These are phyloP conservation scores for Geosmithia flava DNA, from an alignment of 2,329 filamentous ascomycete genomes.

Conservation along the genomic window DNA sequence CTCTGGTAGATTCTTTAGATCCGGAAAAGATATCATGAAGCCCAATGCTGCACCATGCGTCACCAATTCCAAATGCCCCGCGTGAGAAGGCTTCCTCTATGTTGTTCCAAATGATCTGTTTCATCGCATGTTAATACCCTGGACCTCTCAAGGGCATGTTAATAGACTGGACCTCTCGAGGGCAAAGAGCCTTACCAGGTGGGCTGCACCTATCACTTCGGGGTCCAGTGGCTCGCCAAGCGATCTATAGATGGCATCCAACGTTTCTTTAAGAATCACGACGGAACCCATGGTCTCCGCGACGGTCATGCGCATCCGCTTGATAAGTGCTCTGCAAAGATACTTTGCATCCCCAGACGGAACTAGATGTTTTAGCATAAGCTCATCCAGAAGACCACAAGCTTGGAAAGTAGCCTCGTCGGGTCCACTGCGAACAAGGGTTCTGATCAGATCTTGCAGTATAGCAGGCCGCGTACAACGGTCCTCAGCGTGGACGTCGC, in stretches of 20 bases:
- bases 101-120: constrained; percentile 69
- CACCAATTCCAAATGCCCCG: constrained; percentile 38
- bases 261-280: constrained; percentile 9
- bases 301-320: constrained; percentile 53
- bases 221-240: constrained; percentile 36
- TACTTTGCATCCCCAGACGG: constrained; percentile 36
- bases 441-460: constrained; percentile 49
- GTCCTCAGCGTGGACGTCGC: constrained; percentile 43
- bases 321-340: constrained; percentile 58
- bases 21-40: constrained; percentile 54
- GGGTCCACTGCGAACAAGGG: constrained; percentile 34
- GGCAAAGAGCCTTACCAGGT: constrained; percentile 38
- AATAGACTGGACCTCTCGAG: not conserved
- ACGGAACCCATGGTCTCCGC: constrained; percentile 18
- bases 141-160: not conserved
- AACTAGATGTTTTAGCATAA: constrained; percentile 48
- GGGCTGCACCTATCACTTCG: constrained; percentile 52
- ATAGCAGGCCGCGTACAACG: constrained; percentile 54
- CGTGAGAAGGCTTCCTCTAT: constrained; percentile 47
- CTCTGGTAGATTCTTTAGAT: constrained; percentile 51
- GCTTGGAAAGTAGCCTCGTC: constrained; percentile 33
- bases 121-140: not conserved
- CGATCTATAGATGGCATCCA: constrained; percentile 25
- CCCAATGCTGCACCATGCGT: constrained; percentile 61
- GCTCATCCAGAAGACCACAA: constrained; percentile 43